Evolutionary conservation across 1,139 yeast genomes (phyloP).

Genomic region (Protomyces gravidus): DNA sequence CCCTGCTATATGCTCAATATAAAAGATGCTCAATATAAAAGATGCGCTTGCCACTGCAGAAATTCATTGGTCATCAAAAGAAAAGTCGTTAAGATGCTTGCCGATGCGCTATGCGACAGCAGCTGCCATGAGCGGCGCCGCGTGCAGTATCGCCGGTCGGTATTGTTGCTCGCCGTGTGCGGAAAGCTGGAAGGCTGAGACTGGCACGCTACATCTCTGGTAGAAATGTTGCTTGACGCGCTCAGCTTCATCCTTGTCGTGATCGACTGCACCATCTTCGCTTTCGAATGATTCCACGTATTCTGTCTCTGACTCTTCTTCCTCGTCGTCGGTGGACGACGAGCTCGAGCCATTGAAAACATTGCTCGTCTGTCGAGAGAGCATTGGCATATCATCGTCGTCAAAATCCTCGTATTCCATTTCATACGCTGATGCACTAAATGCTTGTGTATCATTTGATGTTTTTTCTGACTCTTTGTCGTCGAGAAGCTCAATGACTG

Average conservation of each 20-base stretch:
- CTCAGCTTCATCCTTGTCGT: neutral
- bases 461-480: neutral
- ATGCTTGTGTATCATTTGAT: neutral
- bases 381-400: slow-evolving; percentile 18
- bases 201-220: neutral
- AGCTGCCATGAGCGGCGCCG: neutral
- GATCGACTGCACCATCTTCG: neutral
- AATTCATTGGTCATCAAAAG: too few species aligned
- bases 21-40: neutral
- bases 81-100: neutral
- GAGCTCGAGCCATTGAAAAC: neutral
- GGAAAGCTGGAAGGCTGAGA: neutral
- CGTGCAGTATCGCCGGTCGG: neutral
- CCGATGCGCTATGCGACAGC: neutral
- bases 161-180: neutral
- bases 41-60: too few species aligned
- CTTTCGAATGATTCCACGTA: neutral
- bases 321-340: neutral
- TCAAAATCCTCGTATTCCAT: neutral
- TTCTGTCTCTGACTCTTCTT: neutral
- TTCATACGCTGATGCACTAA: neutral
- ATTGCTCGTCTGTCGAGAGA: slow-evolving; percentile 18
- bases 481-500: neutral
- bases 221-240: neutral
- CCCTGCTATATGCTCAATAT: neutral